phyloP scores from a whole-genome alignment of 2,329 filamentous ascomycete genomes.

The Achaetomium macrosporum region DNA sequence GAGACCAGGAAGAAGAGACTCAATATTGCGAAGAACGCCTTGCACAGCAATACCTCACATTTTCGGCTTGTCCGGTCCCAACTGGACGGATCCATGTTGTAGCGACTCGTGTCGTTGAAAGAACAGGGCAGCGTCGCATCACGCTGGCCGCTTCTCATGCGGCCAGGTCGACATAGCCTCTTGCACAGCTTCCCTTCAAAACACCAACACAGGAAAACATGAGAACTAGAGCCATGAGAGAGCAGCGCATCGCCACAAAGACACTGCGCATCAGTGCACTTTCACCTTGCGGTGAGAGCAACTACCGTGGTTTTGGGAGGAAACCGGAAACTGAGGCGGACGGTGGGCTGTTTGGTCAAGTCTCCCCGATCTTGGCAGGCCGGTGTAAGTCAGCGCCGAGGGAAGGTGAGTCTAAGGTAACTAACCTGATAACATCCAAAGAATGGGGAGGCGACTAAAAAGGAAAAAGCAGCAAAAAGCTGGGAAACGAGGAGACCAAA shows the following conservation, averaged over 20 bases:
- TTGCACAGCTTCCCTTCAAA: neutral
- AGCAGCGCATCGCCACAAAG: neutral
- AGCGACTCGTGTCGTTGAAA: neutral
- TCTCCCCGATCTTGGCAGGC: too few relatives aligned
- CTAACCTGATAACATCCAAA: too few relatives aligned
- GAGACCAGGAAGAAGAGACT: neutral
- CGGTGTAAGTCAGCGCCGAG: too few relatives aligned
- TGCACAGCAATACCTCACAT: neutral
- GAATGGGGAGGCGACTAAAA: too few relatives aligned
- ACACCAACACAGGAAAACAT: neutral
- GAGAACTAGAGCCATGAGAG: neutral
- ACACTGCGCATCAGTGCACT: neutral
- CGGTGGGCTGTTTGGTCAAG: too few relatives aligned
- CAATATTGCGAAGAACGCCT: neutral
- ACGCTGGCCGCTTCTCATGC: conserved; percentile 8
- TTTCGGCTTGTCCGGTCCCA: neutral
- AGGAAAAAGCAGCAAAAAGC: too few relatives aligned
- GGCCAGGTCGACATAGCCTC: conserved; percentile 13
- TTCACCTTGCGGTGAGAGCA: neutral
- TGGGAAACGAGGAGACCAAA: too few relatives aligned
- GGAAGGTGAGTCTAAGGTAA: too few relatives aligned
- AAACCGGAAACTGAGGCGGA: neutral
- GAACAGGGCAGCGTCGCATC: neutral
- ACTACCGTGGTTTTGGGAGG: neutral
- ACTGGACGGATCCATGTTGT: neutral